Conservation (phyloP, 2,329 filamentous ascomycete genomes). For the Graphilbum fragrans region DNA sequence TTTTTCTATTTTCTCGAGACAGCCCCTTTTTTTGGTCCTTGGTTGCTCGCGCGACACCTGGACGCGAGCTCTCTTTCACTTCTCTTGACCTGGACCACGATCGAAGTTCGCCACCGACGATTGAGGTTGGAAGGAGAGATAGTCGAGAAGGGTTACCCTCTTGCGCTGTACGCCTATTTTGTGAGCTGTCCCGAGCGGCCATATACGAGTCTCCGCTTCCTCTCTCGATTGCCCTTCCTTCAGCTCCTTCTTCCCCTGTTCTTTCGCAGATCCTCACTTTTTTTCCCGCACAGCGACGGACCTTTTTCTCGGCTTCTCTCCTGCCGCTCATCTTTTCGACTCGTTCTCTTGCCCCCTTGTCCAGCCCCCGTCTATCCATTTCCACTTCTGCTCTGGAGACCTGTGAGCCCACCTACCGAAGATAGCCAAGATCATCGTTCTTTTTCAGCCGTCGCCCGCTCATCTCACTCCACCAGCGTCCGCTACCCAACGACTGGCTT, state of each 20-base stretch:
- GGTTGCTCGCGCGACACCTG: neutral
- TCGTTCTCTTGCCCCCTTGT: neutral
- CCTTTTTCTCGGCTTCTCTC: neutral
- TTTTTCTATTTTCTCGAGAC: neutral
- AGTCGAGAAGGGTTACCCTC: too few species aligned
- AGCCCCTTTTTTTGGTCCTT: neutral
- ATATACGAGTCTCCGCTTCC: neutral
- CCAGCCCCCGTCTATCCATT: neutral
- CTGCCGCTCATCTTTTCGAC: neutral
- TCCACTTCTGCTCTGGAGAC: neutral
- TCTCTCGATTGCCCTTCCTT: neutral
- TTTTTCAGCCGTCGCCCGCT: neutral
- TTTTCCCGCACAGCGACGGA: neutral
- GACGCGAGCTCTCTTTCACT: neutral
- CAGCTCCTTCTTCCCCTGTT: neutral
- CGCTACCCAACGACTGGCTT: too few species aligned
- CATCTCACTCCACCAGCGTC: neutral
- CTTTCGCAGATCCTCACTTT: neutral
- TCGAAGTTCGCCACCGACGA: too few species aligned
- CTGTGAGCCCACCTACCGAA: constrained; percentile 3
- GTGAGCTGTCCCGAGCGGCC: neutral
- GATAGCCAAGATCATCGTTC: constrained; percentile 8
- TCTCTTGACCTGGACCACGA: too few species aligned
- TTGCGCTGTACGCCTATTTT: neutral
- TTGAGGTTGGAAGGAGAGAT: too few species aligned